Evolutionary conservation across 176 grass and related monocot genomes (phyloP), one percentile per base, ranked within the genome.

Genomic region (Saccharum spontaneum): DNA sequence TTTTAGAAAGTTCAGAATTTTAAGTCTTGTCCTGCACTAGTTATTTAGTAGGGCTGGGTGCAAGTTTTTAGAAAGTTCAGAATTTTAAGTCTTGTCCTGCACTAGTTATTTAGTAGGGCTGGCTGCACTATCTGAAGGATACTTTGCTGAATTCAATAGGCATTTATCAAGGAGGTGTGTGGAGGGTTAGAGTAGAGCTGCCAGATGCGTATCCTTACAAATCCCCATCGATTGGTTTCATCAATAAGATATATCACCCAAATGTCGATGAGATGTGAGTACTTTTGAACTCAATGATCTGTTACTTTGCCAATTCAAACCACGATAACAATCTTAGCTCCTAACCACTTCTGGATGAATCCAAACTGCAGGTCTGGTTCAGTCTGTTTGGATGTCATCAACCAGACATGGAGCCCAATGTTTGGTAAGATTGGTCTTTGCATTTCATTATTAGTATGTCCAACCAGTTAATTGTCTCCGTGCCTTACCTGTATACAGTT

Each of bases 341-440:
- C 72, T 75, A 18, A 68, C 30, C 23, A 44, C 6, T 67, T 48
- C 8, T 75, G 26, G 14, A 17, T 43, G 18, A 33, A 50, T 81
- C 48, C 33, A 76, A 60, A 85, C 85, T 88, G 78, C 69, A 98
- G 96, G 89, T 98, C 96, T 85, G 96, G 96, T 88, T 98, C 93
- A 66, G 93, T 98, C 65, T 98, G 95, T 86, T 93, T 98, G 89
- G 95, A 98, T 93, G 93, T 98, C 81, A 98, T 98, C 44, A 98
- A 98, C 87, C 96, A 98, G 81, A 95, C 96, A 61, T 98, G 96
- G 96, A 98, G 96, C 78, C 96, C 96, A 63, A 98, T 98, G 96
- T 98, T 95, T 80, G 96, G 96, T 98, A 90, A 87, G 77, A 62
- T 73, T 79, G 12, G 11, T 36, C 46, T 37, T 41, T 81, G 26